Percentiles rank a stretch among this genome's conserved stretches.
Evolutionary conservation across 2,329 filamentous ascomycete species (phyloP).

Genomic region (Penicillium sp.): DNA sequence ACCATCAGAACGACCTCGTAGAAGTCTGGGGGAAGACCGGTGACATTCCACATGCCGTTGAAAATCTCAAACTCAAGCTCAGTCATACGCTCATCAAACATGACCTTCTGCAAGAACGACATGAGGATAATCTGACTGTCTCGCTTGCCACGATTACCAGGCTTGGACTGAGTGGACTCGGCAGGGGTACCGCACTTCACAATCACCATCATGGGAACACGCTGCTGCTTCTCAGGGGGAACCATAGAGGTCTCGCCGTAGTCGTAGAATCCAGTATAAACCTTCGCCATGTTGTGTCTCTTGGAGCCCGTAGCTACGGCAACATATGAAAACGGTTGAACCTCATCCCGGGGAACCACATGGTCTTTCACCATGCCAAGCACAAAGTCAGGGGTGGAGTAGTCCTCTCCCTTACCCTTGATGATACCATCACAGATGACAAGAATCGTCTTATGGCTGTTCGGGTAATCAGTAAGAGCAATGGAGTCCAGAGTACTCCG

Average conservation of each 20-base stretch:
- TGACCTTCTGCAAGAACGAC: constrained; percentile 99
- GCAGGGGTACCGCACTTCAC: constrained; percentile 95
- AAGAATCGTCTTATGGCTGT: constrained; percentile 96
- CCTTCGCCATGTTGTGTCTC: constrained; percentile 99
- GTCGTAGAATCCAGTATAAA: constrained; percentile 97
- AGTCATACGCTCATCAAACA: constrained; percentile 99
- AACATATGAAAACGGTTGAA: constrained; percentile 90
- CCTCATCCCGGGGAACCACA: constrained; percentile 75
- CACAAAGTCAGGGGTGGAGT: constrained; percentile 87
- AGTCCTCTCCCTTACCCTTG: constrained; percentile 85
- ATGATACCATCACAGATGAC: constrained; percentile 97
- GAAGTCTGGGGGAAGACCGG: constrained; percentile 95
- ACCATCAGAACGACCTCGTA: constrained; percentile 99
- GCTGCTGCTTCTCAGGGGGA: constrained; percentile 83
- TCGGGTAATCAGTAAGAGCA: constrained; percentile 96
- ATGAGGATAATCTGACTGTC: constrained; percentile 99
- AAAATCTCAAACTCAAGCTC: constrained; percentile 99
- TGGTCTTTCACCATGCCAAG: constrained; percentile 94
- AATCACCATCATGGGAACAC: constrained; percentile 95
- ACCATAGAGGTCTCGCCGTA: constrained; percentile 82
- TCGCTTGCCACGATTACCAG: constrained; percentile 96
- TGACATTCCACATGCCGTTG: constrained; percentile 98
- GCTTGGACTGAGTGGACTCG: constrained; percentile 78
- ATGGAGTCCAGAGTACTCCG: constrained; percentile 94
- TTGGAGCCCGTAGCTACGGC: constrained; percentile 94